phyloP scores from a whole-genome alignment of 2,329 filamentous ascomycete genomes.

The Hysterium pulicare region DNA sequence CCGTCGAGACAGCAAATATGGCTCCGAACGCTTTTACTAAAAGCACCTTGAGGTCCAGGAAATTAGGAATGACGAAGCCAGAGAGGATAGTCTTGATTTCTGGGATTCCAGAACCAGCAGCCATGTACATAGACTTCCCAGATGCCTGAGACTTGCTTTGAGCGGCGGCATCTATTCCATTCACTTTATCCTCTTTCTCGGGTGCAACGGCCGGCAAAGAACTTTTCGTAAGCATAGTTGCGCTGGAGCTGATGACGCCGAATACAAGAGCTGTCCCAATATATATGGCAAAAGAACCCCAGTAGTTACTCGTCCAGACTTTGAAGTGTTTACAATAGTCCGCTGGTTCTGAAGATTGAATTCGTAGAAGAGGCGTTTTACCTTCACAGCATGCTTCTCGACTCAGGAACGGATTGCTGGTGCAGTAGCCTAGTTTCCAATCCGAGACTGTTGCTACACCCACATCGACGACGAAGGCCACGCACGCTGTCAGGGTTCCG shows the following conservation, averaged over 20 bases:
- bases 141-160: constrained; percentile 14
- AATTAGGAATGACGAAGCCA: constrained; percentile 59
- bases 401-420: constrained; percentile 42
- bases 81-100: constrained; percentile 61
- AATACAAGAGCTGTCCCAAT: constrained; percentile 49
- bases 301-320: constrained; percentile 44
- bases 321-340: constrained; percentile 41
- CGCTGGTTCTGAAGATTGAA: constrained; percentile 21
- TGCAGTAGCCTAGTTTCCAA: constrained; percentile 58
- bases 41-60: constrained; percentile 55
- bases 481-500: constrained; percentile 52
- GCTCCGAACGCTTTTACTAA: constrained; percentile 58
- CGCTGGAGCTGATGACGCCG: constrained; percentile 48
- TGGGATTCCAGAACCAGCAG: constrained; percentile 57
- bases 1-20: constrained; percentile 56
- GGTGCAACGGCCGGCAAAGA: constrained; percentile 45
- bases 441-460: constrained; percentile 54
- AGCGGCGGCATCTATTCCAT: constrained; percentile 6
- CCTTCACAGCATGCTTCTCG: constrained; percentile 50
- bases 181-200: constrained; percentile 27
- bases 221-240: constrained; percentile 50
- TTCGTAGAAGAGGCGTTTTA: constrained; percentile 27
- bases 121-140: constrained; percentile 58
- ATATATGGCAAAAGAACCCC: constrained; percentile 46
- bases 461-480: constrained; percentile 56